Evolutionary conservation across 139 green algal species (phyloP), one percentile per base, ranked within the genome.

Genomic region (Chlamydomonas sphaeroides): DNA sequence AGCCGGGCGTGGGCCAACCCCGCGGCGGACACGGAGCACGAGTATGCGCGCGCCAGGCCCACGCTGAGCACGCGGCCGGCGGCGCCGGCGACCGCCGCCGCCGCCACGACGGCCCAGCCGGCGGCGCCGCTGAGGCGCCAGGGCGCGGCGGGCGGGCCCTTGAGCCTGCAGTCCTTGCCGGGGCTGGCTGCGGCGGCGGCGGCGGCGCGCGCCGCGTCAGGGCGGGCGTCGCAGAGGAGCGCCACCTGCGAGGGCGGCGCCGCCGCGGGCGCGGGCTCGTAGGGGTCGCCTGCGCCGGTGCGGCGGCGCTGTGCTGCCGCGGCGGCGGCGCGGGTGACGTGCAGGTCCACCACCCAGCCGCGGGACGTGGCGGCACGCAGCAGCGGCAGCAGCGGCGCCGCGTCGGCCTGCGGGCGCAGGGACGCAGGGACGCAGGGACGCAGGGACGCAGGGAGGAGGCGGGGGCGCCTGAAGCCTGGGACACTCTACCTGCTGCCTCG

Each of bases 111-210:
- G 11, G 42, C 45, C 75, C 75, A 82, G 42, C 75, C 69, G 15
- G 42, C 75, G 5, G 33, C n/a, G 6, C 75, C 75, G n/a, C 36
- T 15, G 23, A 82, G 75, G 32, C 69, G 75, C 75, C 75, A 82
- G 5, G 51, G 73, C 0, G 41, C 11, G 28, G 41, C 2, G 36
- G 39, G 26, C 56, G 36, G 30, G 18, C 39, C 20, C 14, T 33
- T 23, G 18, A 17, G 26, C 25, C 56, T 26, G 56, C 5, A 25
- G 20, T 23, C 26, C 59, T 38, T 38, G 38, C 38, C 41, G 59
- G 26, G 8, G 72, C 71, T 7, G 30, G 61, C 61, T 6, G 63
- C 33, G 63, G 63, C 33, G 10, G 33, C 63, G 17, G 51, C 51
- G 51, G 17, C 25, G 56, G 25, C 56, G 2, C 6, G 23, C 45